Base-by-base conservation (phyloP, 306 rosid genomes). In the Betula pendula region DNA sequence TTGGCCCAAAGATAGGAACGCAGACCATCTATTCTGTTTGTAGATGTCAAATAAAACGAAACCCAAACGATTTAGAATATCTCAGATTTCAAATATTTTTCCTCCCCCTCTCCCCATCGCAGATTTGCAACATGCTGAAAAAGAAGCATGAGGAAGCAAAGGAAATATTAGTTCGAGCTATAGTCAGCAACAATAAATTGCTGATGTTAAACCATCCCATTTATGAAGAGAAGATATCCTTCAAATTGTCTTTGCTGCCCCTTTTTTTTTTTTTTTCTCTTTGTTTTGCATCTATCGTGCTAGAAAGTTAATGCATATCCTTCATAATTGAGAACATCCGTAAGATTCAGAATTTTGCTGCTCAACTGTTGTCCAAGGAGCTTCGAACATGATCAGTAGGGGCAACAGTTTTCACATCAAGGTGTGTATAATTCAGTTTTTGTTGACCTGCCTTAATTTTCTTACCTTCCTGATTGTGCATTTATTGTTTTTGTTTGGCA, bases 191-290 rank as follows among this genome's bases (percentile, higher is more conserved):
- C 89, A 90, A 87, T 66, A 82, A 85, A 85, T 84, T 95, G 79
- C 88, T 95, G 84, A 90, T 92, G 97, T 93, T 95, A 73, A 90
- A 92, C 80, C 97, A 95, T 87, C 97, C 98, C 76, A 87, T 89
- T 80, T 82, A 84, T 43, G 93, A 90, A 73, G 93, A 84, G 69
- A 85, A 90, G 84, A 95, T 92, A 95, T 95, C 98, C 97, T 95
- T 67, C 68, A 45, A 72, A 43, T 56, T 69, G 13, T 31, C 42
- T 72, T 63, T 73, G 40, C 19, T 14, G 42, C n/a, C n/a, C n/a
- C n/a, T n/a, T n/a, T n/a, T n/a, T 80, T 70, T 35, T 80, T 78
- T 35, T 63, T 31, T 31, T 72, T 48, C 56, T 31, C 16, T 63
- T 52, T 72, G n/a, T 68, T 40, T 65, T 35, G 69, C 69, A 56